phyloP scores from a whole-genome alignment of 495 filamentous ascomycete species.

The Penicillium nucicola region DNA sequence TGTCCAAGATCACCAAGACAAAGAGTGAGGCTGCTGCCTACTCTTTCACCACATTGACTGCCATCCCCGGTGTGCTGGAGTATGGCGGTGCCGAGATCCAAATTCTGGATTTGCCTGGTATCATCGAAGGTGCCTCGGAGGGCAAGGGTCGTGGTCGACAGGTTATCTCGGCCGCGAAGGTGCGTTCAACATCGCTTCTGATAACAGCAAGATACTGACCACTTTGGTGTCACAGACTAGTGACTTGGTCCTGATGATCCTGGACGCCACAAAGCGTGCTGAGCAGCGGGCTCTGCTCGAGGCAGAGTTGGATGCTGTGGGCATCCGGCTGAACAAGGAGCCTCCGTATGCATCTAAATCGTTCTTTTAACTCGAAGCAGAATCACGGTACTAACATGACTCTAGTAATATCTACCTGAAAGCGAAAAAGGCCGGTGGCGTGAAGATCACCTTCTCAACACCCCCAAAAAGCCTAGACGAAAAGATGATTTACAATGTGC shows the following conservation, averaged over 20 bases:
- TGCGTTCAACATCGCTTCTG: constrained; percentile 9
- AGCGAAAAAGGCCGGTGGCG: constrained; percentile 90
- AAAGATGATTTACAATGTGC: constrained; percentile 95
- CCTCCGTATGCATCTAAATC: constrained; percentile 63
- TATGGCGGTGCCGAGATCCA: constrained; percentile 99
- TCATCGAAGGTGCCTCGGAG: constrained; percentile 95
- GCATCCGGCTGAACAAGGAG: constrained; percentile 88
- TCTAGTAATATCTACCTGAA: constrained; percentile 97
- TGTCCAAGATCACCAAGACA: constrained; percentile 99
- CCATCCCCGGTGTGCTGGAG: constrained; percentile 96
- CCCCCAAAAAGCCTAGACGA: constrained; percentile 91
- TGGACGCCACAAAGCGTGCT: constrained; percentile 95
- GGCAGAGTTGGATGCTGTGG: constrained; percentile 92
- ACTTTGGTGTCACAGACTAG: constrained; percentile 62
- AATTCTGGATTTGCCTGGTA: constrained; percentile 96
- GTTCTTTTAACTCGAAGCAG: background rate
- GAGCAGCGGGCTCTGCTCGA: constrained; percentile 91
- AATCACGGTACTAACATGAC: constrained; percentile 11
- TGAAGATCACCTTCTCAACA: constrained; percentile 95
- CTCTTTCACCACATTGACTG: constrained; percentile 95
- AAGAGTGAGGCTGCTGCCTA: constrained; percentile 96
- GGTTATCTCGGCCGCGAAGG: constrained; percentile 96
- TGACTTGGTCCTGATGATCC: constrained; percentile 93
- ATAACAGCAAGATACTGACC: background rate
- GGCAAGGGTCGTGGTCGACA: constrained; percentile 95